Evolutionary conservation across 257 asterid genomes (phyloP).

Genomic region (Dorcoceras hygrometricum): DNA sequence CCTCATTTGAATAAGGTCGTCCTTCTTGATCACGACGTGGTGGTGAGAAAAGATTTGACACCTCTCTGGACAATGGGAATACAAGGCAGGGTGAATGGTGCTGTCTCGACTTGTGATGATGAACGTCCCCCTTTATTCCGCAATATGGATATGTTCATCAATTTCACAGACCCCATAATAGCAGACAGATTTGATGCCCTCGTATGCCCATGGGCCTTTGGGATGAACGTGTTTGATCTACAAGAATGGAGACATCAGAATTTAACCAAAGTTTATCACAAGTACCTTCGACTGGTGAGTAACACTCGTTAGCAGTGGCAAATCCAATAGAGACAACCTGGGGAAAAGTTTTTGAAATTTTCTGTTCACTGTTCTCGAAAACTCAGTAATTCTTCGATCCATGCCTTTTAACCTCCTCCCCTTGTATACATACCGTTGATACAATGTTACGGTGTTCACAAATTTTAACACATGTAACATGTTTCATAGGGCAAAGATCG

Average conservation of each 20-base stretch:
- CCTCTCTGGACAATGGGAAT: conserved; percentile 63
- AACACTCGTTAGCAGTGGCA: too few species aligned
- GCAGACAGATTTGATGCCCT: conserved; percentile 47
- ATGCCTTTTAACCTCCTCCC: too few species aligned
- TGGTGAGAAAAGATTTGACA: conserved; percentile 77
- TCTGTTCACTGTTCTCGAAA: background rate
- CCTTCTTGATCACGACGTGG: conserved; percentile 95
- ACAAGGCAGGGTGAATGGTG: conserved; percentile 85
- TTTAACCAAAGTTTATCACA: conserved; percentile 60
- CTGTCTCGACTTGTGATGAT: conserved; percentile 71
- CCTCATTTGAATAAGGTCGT: conserved; percentile 68
- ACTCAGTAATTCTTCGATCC: too few species aligned
- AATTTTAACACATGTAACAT: background rate
- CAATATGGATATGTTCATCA: conserved; percentile 68
- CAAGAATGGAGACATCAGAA: conserved; percentile 66
- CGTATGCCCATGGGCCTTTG: conserved; percentile 95
- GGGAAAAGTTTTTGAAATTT: background rate
- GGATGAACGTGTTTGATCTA: conserved; percentile 88
- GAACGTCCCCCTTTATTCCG: conserved; percentile 71
- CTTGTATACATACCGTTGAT: too few species aligned
- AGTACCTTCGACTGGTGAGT: conserved; percentile 68
- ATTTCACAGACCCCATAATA: conserved; percentile 67
- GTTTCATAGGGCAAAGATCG: conserved; percentile 53
- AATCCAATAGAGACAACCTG: background rate
- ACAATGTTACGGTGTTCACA: too few species aligned